A percentile compares a stretch with the other conserved stretches of the same genome.
These are phyloP conservation scores for Pseudovirgaria hyperparasitica DNA, from an alignment of 2,329 filamentous ascomycete species.

Conservation along the genomic window DNA sequence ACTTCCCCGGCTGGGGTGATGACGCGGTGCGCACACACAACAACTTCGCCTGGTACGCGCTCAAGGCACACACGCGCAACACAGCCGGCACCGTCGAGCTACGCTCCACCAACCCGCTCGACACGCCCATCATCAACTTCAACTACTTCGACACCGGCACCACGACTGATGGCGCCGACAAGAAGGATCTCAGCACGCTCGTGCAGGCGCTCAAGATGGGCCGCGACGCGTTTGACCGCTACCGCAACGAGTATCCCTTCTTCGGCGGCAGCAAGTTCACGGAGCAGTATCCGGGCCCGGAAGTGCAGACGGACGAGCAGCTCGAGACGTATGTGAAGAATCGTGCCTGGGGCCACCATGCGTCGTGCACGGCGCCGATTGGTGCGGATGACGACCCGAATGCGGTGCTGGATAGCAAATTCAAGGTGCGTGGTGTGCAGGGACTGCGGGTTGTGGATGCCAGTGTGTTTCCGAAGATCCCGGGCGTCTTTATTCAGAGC, in stretches of 20 bases:
- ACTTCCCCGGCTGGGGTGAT: constrained; percentile 44
- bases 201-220: constrained; percentile 43
- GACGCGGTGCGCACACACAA: too few relatives aligned
- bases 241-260: constrained; percentile 25
- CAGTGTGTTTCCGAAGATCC: constrained; percentile 21
- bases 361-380: constrained; percentile 45
- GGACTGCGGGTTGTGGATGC: constrained; percentile 38
- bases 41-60: constrained; percentile 35
- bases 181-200: constrained; percentile 39
- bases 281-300: constrained; percentile 30
- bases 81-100: constrained; percentile 48
- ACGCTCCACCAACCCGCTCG: constrained; percentile 47
- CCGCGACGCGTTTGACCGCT: constrained; percentile 24
- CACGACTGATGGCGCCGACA: constrained; percentile 28
- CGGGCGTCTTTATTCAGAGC: constrained; percentile 39
- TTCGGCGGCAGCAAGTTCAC: constrained; percentile 31
- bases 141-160: constrained; percentile 31
- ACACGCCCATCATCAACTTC: constrained; percentile 44
- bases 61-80: constrained; percentile 54
- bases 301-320: constrained; percentile 30
- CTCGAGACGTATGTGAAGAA: constrained; percentile 17
- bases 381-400: constrained; percentile 33
- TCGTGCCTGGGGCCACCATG: constrained; percentile 36
- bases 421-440: constrained; percentile 40
- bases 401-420: constrained; percentile 41